A percentile compares a stretch with the other conserved stretches of the same genome.
phyloP scores from a whole-genome alignment of 179 eudicot genomes.

The Heliamphora pulchella region DNA sequence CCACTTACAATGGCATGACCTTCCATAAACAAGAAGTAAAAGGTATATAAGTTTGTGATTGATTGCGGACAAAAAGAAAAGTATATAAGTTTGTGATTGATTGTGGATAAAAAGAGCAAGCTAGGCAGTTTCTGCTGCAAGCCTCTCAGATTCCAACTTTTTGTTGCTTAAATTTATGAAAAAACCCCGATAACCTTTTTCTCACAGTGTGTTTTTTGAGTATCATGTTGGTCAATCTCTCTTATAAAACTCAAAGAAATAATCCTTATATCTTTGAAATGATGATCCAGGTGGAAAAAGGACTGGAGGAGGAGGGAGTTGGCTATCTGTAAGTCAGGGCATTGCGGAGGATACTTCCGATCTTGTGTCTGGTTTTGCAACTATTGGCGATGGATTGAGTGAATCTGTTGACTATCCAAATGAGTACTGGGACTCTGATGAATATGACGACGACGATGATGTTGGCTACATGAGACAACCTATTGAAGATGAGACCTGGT shows the following conservation, averaged over 20 bases:
- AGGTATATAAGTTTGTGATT: not conserved
- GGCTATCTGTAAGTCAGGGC: constrained; percentile 98
- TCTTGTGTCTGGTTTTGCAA: constrained; percentile 91
- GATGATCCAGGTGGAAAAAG: constrained; percentile 57
- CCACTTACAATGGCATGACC: not conserved
- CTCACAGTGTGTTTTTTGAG: not conserved
- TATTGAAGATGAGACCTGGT: constrained; percentile 98
- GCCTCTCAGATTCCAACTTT: not conserved
- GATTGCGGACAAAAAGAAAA: not conserved
- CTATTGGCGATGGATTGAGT: constrained; percentile 93
- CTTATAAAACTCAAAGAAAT: constrained; percentile 5
- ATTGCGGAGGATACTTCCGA: constrained; percentile 92
- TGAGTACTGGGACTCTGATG: constrained; percentile 99
- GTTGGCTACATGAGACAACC: constrained; percentile 99
- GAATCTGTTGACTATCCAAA: constrained; percentile 88
- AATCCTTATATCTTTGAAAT: constrained; percentile 10
- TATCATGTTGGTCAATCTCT: not conserved
- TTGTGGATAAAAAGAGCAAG: not conserved
- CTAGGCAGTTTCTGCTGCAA: constrained; percentile 2
- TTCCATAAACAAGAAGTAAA: not conserved
- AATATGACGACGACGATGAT: constrained; percentile 95
- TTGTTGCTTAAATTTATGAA: constrained; percentile 5
- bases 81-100: constrained; percentile 2
- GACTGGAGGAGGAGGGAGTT: constrained; percentile 64
- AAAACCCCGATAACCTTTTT: not conserved